Base-by-base conservation (phyloP, 129 eudicot genomes). In the Scalesia atractyloides region DNA sequence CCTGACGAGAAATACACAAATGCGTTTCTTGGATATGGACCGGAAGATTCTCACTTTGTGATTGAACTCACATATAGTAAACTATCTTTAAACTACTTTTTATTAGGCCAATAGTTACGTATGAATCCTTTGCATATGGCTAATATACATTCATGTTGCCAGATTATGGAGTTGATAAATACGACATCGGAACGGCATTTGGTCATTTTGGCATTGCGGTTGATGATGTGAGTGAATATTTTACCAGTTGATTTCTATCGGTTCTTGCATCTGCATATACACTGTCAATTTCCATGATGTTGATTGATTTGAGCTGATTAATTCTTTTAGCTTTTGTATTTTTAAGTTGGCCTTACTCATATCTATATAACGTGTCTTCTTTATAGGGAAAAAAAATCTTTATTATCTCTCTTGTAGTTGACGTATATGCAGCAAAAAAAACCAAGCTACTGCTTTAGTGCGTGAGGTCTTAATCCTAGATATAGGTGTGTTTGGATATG, bases 21-120 rank as follows among this genome's bases (percentile, higher is more conserved):
- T 84, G 97, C 99, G 2, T 95, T 95, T 82, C 99, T 95, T 65
- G 99, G 99, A 78, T 95, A 88, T 81, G 97, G 99, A 52, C 99
- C 97, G 18, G 97, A 95, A 83, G 99, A 95, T 82, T 95, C 99
- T 72, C 97, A 95, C 81, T 95, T 95, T 50, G 96, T 88, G 33
- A 86, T 95, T 64, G 99, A 95, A 80, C 91, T 95, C 75, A 95
- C 99, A 57, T 95, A 95, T 87, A 95, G 97, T 88, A 86, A 86
- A 82, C 43, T 46, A 52, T 59, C 59, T 44, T 57, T n/a, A 68
- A 74, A 75, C 64, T 73, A 72, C 43, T 16, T 24, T 72, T 62
- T 53, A 7, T 60, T 2, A 64, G 56, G 71, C 34, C 68, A 44
- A 9, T 56, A 34, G 2, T 47, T 9, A 36, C 37, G 11, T 54